Evolutionary conservation across 345 rosid genomes (phyloP).

Genomic region (Aquilaria sinensis): DNA sequence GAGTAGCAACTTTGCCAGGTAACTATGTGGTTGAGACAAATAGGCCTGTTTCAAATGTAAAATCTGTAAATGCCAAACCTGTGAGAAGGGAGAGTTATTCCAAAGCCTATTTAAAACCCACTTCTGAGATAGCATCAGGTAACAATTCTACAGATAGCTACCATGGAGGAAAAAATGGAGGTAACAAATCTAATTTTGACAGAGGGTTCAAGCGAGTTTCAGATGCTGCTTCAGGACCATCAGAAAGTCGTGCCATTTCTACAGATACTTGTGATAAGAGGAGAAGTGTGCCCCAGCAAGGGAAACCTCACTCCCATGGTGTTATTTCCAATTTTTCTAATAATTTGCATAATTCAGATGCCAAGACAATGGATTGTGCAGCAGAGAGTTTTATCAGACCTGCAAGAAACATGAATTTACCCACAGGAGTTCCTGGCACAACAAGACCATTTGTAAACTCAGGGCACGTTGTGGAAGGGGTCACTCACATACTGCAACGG

Average conservation of each 20-base stretch:
- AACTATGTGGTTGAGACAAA: slow-evolving; percentile 55
- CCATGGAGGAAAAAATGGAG: slow-evolving; percentile 35
- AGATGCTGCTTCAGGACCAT: slow-evolving; percentile 25
- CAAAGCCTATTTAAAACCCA: slow-evolving; percentile 47
- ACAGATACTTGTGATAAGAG: slow-evolving; percentile 34
- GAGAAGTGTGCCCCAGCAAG: slow-evolving; percentile 35
- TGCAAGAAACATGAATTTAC: slow-evolving; percentile 37
- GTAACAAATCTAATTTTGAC: slow-evolving; percentile 29
- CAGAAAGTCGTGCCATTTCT: slow-evolving; percentile 18
- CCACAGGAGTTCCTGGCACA: slow-evolving; percentile 25
- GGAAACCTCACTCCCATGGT: slow-evolving; percentile 29
- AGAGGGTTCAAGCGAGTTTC: slow-evolving; percentile 43
- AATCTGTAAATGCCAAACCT: slow-evolving; percentile 47
- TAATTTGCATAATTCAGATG: slow-evolving; percentile 27
- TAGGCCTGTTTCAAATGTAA: slow-evolving; percentile 37
- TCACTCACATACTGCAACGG: slow-evolving; percentile 41
- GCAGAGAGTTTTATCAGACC: slow-evolving; percentile 29
- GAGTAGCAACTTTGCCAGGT: slow-evolving; percentile 23
- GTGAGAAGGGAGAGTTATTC: slow-evolving; percentile 42
- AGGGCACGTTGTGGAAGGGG: slow-evolving; percentile 46
- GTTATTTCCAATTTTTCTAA: slow-evolving; percentile 30
- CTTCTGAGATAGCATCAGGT: slow-evolving; percentile 30
- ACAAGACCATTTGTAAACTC: slow-evolving; percentile 34
- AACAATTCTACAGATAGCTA: slow-evolving; percentile 26
- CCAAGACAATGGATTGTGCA: slow-evolving; percentile 24